Evolutionary conservation across 1,284 basidiomycete species (phyloP), one percentile per base, ranked within the genome.

Genomic region (Microbotryum intermedium): DNA sequence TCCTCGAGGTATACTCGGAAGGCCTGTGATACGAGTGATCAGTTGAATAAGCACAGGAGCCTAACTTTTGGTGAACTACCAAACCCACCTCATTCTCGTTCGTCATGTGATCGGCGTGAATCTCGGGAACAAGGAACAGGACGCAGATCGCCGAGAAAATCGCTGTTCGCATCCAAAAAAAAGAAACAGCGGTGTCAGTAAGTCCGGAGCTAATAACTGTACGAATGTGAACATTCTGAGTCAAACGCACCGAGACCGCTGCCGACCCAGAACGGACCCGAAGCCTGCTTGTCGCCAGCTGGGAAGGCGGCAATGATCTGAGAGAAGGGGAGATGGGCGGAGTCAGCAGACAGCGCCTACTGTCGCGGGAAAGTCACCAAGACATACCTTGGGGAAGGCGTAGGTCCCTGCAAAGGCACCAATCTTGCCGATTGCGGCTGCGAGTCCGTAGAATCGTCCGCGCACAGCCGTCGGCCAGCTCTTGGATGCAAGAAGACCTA

Each of bases 391-490:
- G 2, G 30, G 26, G 56, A 58, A 56, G 11, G 53, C 56, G n/a
- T 57, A 65, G 34, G 57, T 62, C 6, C 20, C 28, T 11, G 28
- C 82, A 74, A 92, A 91, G 5, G 90, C 90, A 29, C 88, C 88
- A 49, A 90, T 72, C 75, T 95, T 97, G n/a, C 92, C 93, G 44
- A 90, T 73, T 4, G 90, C 92, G 49, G 92, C 92, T 4, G 88
- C 89, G 50, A 83, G 70, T 30, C 87, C 88, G 72, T 91, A 94
- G 74, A 86, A 86, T 63, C 91, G 86, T 2, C 89, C 90, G 67
- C 90, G 85, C 51, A 90, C 80, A 23, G 88, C 88, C 0, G 89
- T 91, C 2, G 90, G 88, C 58, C 86, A 84, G 3, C 71, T 66
- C 77, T 93, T 93, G 59, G 83, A 79, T 8, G 90, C 90, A 61